phyloP scores from a whole-genome alignment of 257 asterid species.

The Catharanthus roseus region DNA sequence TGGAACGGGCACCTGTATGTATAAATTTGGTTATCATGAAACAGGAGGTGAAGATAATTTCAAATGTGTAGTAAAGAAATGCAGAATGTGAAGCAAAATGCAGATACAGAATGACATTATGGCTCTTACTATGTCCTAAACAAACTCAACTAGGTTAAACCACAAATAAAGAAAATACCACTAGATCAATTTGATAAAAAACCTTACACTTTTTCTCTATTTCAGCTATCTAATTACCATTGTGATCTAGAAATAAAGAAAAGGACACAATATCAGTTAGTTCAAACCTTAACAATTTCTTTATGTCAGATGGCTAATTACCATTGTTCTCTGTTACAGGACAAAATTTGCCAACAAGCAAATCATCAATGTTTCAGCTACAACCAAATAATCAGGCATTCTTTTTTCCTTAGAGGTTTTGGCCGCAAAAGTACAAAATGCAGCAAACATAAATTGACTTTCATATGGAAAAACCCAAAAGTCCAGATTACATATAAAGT shows the following conservation, averaged over 20 bases:
- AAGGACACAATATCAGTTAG: too few relatives aligned
- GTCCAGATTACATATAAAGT: not conserved
- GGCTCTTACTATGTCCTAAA: not conserved
- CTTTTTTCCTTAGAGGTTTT: not conserved
- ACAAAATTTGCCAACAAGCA: not conserved
- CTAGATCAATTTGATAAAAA: not conserved
- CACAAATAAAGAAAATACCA: not conserved
- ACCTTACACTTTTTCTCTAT: too few relatives aligned
- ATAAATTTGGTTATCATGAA: slow-evolving; percentile 19
- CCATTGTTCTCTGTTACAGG: too few relatives aligned
- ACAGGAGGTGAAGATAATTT: not conserved
- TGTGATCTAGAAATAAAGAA: not conserved
- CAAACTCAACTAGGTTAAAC: not conserved
- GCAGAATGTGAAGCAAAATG: not conserved
- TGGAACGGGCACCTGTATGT: slow-evolving; percentile 85
- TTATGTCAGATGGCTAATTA: too few relatives aligned
- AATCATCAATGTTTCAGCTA: not conserved
- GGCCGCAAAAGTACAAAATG: not conserved
- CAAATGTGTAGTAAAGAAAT: not conserved
- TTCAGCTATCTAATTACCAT: not conserved
- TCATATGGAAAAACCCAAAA: not conserved
- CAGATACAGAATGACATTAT: too few relatives aligned
- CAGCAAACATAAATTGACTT: not conserved
- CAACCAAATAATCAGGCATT: not conserved
- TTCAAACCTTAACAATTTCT: too few relatives aligned